Conservation (phyloP, 306 rosid species). For the Mimosa bimucronata region DNA sequence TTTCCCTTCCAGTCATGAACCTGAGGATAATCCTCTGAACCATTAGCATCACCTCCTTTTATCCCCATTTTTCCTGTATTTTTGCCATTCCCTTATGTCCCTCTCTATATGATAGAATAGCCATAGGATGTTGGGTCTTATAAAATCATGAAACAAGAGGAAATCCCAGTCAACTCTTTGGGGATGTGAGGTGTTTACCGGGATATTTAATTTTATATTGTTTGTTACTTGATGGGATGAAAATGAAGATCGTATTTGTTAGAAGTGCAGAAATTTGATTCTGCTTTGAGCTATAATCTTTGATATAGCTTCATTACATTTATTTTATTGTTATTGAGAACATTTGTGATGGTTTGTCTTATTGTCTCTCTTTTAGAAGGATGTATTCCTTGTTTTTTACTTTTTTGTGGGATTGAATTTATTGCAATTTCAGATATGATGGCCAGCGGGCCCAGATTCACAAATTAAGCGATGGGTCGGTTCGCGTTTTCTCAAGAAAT, state of each 20-base stretch:
- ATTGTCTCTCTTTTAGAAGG: constrained; percentile 17
- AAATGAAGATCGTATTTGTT: constrained; percentile 6
- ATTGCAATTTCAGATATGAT: constrained; percentile 70
- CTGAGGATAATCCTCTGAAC: too few species aligned
- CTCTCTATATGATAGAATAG: too few species aligned
- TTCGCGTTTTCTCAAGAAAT: constrained; percentile 78
- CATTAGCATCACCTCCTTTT: too few species aligned
- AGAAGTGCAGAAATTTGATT: constrained; percentile 15
- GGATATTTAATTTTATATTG: neutral
- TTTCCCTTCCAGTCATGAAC: too few species aligned
- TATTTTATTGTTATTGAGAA: constrained; percentile 26
- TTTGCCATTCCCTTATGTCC: too few species aligned
- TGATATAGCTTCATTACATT: constrained; percentile 2
- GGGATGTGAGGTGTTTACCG: neutral
- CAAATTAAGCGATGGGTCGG: constrained; percentile 73
- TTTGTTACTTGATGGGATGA: neutral
- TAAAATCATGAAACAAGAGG: neutral
- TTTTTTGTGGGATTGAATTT: constrained; percentile 20
- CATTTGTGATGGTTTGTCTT: constrained; percentile 10
- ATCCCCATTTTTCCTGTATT: too few species aligned
- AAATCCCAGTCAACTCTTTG: neutral
- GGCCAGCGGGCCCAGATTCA: constrained; percentile 99
- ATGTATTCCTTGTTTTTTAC: constrained; percentile 26
- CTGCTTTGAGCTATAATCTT: constrained; percentile 1
- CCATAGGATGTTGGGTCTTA: too few species aligned